Evolutionary conservation across 2,329 filamentous ascomycete genomes (phyloP).

Genomic region (Purpureocillium lavendulum): DNA sequence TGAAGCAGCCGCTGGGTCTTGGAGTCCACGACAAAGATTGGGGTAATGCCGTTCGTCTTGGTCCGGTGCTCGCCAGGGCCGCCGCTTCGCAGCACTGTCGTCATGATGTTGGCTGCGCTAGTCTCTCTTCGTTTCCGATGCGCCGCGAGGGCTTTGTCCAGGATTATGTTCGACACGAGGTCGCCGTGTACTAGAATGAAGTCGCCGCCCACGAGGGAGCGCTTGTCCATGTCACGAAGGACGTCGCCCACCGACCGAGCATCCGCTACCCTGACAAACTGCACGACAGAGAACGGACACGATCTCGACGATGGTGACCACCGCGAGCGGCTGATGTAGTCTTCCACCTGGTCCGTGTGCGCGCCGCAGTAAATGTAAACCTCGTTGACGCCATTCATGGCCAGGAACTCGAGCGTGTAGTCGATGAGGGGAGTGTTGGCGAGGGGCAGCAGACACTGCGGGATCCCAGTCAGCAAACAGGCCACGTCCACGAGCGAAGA

Average conservation of each 20-base stretch:
- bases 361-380: slow-evolving; percentile 88
- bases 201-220: slow-evolving; percentile 77
- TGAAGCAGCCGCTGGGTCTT: slow-evolving; percentile 76
- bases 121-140: slow-evolving; percentile 74
- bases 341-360: slow-evolving; percentile 79
- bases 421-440: slow-evolving; percentile 94
- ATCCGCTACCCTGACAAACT: slow-evolving; percentile 76
- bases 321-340: slow-evolving; percentile 70
- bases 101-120: slow-evolving; percentile 97
- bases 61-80: slow-evolving; percentile 64
- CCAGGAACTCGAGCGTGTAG: slow-evolving; percentile 93
- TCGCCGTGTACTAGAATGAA: slow-evolving; percentile 92
- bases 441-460: slow-evolving; percentile 80
- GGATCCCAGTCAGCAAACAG: not conserved
- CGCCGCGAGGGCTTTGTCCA: slow-evolving; percentile 69
- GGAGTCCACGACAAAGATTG: slow-evolving; percentile 81
- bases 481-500: not conserved
- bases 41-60: slow-evolving; percentile 65
- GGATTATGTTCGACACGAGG: slow-evolving; percentile 77
- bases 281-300: slow-evolving; percentile 66
- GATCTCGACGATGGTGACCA: slow-evolving; percentile 53
- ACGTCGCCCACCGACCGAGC: slow-evolving; percentile 87
- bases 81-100: slow-evolving; percentile 77
- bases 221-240: slow-evolving; percentile 84
- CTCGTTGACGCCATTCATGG: slow-evolving; percentile 89